phyloP scores from a whole-genome alignment of 2,329 filamentous ascomycete genomes.

The Claviceps maximensis region DNA sequence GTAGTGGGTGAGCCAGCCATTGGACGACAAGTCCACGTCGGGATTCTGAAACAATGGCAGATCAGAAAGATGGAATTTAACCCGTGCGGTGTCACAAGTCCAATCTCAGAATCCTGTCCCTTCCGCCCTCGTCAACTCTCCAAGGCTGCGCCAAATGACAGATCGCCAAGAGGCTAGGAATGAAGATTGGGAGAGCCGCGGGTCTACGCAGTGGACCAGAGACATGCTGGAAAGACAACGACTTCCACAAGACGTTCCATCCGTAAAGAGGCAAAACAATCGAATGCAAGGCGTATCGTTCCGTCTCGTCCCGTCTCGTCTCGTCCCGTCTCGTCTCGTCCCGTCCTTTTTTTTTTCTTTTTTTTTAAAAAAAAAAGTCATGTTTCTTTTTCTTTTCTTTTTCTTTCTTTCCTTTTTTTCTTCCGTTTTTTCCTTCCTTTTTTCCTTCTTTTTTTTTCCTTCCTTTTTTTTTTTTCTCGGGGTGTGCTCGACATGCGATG shows the following conservation, averaged over 20 bases:
- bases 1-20: too few species aligned
- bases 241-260: background rate
- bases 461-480: background rate
- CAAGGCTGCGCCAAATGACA: background rate
- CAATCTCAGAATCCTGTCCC: background rate
- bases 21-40: background rate
- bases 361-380: too few species aligned
- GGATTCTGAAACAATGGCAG: conserved; percentile 12
- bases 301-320: background rate
- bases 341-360: too few species aligned
- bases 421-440: too few species aligned
- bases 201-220: background rate
- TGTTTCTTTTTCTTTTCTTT: too few species aligned
- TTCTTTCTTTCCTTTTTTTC: too few species aligned
- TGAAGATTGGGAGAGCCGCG: background rate
- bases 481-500: background rate
- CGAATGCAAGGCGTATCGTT: background rate
- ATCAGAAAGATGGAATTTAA: conserved; percentile 11
- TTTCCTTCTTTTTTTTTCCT: too few species aligned
- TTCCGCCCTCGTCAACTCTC: background rate
- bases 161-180: background rate
- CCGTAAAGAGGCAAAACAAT: background rate
- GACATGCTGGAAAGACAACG: background rate
- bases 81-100: background rate
- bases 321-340: background rate